A percentile compares a stretch with the other conserved stretches of the same genome.
Evolutionary conservation across 345 rosid species (phyloP).

Genomic region (Lenwebbia sp.): DNA sequence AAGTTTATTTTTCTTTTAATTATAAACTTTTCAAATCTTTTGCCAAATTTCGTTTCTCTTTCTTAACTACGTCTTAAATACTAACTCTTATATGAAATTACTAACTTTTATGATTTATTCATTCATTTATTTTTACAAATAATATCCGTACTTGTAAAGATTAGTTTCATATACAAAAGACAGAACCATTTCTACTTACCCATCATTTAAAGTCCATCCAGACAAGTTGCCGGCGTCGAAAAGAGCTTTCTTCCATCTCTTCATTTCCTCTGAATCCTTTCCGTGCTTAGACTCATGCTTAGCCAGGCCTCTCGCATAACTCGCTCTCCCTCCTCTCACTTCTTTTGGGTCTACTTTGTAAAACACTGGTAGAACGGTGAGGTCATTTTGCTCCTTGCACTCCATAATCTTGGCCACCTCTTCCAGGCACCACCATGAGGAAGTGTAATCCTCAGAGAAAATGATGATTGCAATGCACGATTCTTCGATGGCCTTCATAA

Average conservation of each 20-base stretch:
- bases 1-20: not conserved
- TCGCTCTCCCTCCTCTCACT: not conserved
- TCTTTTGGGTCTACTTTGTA: not conserved
- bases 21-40: not conserved
- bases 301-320: not conserved
- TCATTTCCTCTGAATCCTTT: not conserved
- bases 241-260: not conserved
- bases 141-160: too few relatives aligned
- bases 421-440: not conserved
- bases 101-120: not conserved
- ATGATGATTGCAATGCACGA: accelerated
- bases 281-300: not conserved
- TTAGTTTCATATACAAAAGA: too few relatives aligned
- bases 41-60: not conserved
- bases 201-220: too few relatives aligned
- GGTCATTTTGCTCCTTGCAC: not conserved
- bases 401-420: not conserved
- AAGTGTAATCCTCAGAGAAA: not conserved
- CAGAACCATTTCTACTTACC: too few relatives aligned
- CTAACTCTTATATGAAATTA: not conserved
- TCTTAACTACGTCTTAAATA: not conserved
- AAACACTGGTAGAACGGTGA: not conserved
- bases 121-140: too few relatives aligned
- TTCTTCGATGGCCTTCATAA: not conserved
- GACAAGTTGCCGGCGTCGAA: accelerated